Evolutionary conservation across 192 early-diverging fungal species (phyloP).

Genomic region (Funneliformis mosseae): DNA sequence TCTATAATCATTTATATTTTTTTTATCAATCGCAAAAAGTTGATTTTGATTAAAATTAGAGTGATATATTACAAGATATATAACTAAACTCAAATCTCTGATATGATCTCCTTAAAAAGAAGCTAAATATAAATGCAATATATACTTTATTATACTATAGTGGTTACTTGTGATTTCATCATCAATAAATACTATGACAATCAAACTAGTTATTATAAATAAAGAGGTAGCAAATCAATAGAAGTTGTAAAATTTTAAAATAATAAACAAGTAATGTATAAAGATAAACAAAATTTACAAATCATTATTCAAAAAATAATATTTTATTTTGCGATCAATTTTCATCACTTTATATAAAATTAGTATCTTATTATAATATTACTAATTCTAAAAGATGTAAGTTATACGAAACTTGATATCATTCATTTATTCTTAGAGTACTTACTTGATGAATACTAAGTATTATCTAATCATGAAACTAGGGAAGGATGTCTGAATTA

Average conservation of each 20-base stretch:
- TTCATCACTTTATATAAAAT: neutral
- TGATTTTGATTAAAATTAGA: too few relatives aligned
- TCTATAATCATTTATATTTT: neutral
- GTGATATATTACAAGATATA: neutral
- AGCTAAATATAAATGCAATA: neutral
- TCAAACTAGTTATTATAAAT: neutral
- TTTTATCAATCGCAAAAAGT: neutral
- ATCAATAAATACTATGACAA: neutral
- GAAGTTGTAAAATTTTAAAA: neutral
- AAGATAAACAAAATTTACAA: neutral
- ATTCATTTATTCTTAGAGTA: neutral
- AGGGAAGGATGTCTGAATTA: too few relatives aligned
- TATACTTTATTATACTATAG: constrained; percentile 1
- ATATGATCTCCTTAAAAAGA: neutral
- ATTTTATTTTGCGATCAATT: neutral
- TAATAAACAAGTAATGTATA: too few relatives aligned
- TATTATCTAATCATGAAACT: too few relatives aligned
- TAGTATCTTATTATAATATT: neutral
- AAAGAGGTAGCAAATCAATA: neutral
- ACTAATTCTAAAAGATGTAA: neutral
- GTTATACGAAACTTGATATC: neutral
- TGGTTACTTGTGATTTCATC: neutral
- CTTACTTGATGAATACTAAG: neutral
- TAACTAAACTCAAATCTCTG: neutral
- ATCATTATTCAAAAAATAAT: neutral